Conservation (phyloP, 192 early-diverging fungal genomes). For the Geosiphon pyriformis region DNA sequence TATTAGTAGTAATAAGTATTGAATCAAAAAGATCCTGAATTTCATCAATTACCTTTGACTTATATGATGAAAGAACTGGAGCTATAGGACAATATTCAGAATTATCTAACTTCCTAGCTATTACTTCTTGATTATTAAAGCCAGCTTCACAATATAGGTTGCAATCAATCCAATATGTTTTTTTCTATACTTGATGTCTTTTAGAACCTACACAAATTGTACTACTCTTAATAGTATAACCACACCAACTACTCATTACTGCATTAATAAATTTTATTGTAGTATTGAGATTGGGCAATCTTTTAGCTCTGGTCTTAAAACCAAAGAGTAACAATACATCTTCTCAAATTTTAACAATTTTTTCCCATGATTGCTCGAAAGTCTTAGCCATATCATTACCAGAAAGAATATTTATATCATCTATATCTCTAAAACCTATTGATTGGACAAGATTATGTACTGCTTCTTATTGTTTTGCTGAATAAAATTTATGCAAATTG, state of each 20-base stretch:
- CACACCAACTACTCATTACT: neutral
- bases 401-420: slow-evolving; percentile 7
- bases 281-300: neutral
- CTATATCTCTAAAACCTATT: slow-evolving; percentile 7
- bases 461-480: slow-evolving; percentile 1
- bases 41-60: slow-evolving; percentile 2
- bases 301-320: slow-evolving; percentile 14
- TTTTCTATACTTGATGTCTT: neutral
- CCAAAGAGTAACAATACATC: slow-evolving; percentile 9
- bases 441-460: slow-evolving; percentile 11
- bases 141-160: neutral
- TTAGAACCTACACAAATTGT: neutral
- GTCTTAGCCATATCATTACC: slow-evolving; percentile 4
- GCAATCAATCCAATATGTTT: slow-evolving; percentile 5
- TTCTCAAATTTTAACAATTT: no score
- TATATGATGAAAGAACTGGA: slow-evolving; percentile 9
- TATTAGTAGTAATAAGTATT: slow-evolving; percentile 6
- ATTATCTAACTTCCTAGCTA: neutral
- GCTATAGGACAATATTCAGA: neutral
- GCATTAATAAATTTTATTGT: slow-evolving; percentile 17
- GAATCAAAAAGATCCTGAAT: slow-evolving; percentile 11
- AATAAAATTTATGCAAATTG: slow-evolving; percentile 18
- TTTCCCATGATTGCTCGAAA: slow-evolving; percentile 10
- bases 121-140: neutral
- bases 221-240: neutral